Base-by-base conservation (phyloP, 371 early-diverging fungal genomes). In the Aphelidium insulamus region DNA sequence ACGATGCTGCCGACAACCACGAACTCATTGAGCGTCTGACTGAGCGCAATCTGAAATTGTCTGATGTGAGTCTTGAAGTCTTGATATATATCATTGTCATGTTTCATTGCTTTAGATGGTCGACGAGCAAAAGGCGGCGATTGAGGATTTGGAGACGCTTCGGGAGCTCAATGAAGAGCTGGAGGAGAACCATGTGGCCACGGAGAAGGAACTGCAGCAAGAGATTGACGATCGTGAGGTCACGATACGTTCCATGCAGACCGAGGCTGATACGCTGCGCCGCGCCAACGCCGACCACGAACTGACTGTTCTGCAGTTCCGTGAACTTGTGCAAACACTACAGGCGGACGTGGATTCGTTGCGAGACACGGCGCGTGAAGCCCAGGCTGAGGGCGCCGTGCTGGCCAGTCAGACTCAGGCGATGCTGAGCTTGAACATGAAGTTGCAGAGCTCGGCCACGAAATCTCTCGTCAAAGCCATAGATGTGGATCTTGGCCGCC, bases 131-230 rank as follows among this genome's bases (percentile, higher is more conserved):
- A 60, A 63, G 34, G 56, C 52, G 17, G 57, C 58, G 3, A 67
- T 85, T 7, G 88, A 82, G 28, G 87, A 83, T 41, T 56, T 88
- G 18, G 88, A 92, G 51, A 77, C 83, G 2, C 56, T 88, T 15
- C 70, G 73, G 45, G 85, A 81, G 39, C 53, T 87, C 25, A 83
- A 80, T 41, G 85, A 90, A 33, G 85, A 87, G 44, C 48, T 87
- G 43, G 87, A 86, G 46, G 81, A 83, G 39, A 77, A 69, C 34
- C 85, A 86, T 42, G 55, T 74, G 9, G 80, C 84, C 34, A 77
- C 74, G 7, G 80, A 78, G 52, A 71, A 76, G 39, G 75, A 83
- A 26, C 51, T 85, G 17, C 74, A 74, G 37, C 68, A 66, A 2
- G 90, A 87, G 45, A 76, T 87, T 37, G 74, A 69, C 41, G 62